A percentile compares a stretch with the other conserved stretches of the same genome.
Conservation (phyloP, 2,329 filamentous ascomycete genomes). For the Colletotrichum scovillei region DNA sequence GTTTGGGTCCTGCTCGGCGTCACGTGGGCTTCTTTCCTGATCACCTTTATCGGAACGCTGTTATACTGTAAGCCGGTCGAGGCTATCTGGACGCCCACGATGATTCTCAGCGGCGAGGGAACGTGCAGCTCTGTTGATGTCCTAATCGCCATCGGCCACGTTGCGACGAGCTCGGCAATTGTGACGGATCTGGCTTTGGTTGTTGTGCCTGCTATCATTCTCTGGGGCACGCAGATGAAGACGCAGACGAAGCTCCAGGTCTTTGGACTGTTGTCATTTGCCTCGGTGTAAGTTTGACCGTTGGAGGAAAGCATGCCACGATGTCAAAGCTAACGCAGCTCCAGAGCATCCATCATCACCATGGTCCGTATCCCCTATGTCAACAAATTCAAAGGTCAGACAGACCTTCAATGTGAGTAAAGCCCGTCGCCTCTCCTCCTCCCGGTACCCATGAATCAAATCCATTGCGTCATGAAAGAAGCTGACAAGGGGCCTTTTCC, state of each 20-base stretch:
- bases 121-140: constrained; percentile 37
- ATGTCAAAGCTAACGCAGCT: not conserved
- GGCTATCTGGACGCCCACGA: constrained; percentile 42
- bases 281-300: constrained; percentile 29
- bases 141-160: constrained; percentile 42
- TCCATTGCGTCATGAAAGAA: not conserved
- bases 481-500: not conserved
- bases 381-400: constrained; percentile 35
- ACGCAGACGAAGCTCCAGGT: constrained; percentile 39
- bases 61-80: constrained; percentile 47
- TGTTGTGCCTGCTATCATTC: constrained; percentile 44
- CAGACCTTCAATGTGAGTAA: constrained; percentile 31
- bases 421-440: not conserved
- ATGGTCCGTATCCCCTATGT: constrained; percentile 40
- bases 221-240: constrained; percentile 48
- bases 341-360: constrained; percentile 39
- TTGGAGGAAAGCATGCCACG: too few species aligned
- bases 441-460: not conserved
- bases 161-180: constrained; percentile 45
- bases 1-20: constrained; percentile 38
- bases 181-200: constrained; percentile 46
- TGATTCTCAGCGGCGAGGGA: constrained; percentile 41
- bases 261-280: constrained; percentile 38
- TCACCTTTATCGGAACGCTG: constrained; percentile 45
- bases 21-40: constrained; percentile 42